Evolutionary conservation across 78 protist species (phyloP).

Genomic region (Dictyostelium citrinum): DNA sequence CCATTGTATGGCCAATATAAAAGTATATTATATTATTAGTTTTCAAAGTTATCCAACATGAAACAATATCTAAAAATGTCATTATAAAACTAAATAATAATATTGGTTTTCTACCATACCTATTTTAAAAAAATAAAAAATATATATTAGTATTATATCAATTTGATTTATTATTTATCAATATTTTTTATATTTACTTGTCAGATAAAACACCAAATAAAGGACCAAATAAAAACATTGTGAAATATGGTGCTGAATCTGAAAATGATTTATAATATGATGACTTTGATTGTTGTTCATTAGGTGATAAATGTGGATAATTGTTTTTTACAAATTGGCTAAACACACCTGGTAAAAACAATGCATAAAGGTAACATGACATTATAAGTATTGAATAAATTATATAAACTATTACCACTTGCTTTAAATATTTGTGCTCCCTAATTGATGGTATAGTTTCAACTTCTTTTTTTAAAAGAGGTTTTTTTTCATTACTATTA

Average conservation of each 20-base stretch:
- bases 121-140: too few species aligned
- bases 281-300: background rate
- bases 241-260: constrained; percentile 9
- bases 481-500: background rate
- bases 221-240: background rate
- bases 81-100: background rate
- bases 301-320: background rate
- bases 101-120: background rate
- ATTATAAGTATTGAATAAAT: background rate
- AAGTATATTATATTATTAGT: background rate
- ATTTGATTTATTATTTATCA: too few species aligned
- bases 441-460: background rate
- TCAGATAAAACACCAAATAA: background rate
- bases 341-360: background rate
- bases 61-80: background rate
- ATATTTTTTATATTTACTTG: background rate
- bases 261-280: background rate
- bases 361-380: background rate
- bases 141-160: too few species aligned
- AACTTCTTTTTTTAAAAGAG: background rate
- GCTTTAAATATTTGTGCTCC: background rate
- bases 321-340: background rate
- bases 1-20: background rate
- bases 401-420: background rate
- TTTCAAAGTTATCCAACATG: background rate